phyloP scores from a whole-genome alignment of 176 grass and related monocot species.

The Guadua angustifolia region DNA sequence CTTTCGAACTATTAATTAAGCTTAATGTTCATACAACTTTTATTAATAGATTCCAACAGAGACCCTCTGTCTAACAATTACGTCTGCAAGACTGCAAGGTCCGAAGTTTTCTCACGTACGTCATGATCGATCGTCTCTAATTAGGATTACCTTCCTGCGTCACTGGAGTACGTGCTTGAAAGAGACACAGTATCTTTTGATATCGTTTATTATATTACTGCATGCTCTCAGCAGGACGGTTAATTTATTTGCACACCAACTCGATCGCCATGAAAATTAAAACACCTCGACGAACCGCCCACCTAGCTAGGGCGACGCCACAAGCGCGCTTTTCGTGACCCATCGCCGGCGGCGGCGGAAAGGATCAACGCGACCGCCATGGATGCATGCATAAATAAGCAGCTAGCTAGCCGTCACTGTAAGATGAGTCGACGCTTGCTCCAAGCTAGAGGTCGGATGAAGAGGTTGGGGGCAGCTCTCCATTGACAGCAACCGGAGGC shows the following conservation, averaged over 20 bases:
- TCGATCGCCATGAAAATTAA: too few relatives aligned
- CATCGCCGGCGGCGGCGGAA: neutral
- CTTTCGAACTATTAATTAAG: neutral
- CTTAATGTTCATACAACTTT: neutral
- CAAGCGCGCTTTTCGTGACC: neutral
- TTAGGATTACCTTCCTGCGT: neutral
- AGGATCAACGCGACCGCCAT: neutral
- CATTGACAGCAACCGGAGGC: conserved; percentile 12
- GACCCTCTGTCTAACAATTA: neutral
- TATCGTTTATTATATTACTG: neutral
- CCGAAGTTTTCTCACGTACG: neutral
- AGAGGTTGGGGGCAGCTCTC: neutral
- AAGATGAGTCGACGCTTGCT: conserved; percentile 1
- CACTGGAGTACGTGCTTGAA: neutral
- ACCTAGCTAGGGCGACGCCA: too few relatives aligned
- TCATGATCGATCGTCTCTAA: neutral
- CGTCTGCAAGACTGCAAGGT: neutral
- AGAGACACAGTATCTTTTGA: neutral
- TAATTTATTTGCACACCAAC: too few relatives aligned
- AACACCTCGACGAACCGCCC: too few relatives aligned
- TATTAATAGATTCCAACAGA: neutral
- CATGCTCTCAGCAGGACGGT: neutral
- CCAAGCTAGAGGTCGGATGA: too few relatives aligned
- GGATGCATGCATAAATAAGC: neutral
- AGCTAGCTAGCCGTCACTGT: neutral